Percentiles rank a stretch among this genome's conserved stretches.
Evolutionary conservation across 2,329 filamentous ascomycete species (phyloP).

Genomic region (Hypoxylon rubiginosum): DNA sequence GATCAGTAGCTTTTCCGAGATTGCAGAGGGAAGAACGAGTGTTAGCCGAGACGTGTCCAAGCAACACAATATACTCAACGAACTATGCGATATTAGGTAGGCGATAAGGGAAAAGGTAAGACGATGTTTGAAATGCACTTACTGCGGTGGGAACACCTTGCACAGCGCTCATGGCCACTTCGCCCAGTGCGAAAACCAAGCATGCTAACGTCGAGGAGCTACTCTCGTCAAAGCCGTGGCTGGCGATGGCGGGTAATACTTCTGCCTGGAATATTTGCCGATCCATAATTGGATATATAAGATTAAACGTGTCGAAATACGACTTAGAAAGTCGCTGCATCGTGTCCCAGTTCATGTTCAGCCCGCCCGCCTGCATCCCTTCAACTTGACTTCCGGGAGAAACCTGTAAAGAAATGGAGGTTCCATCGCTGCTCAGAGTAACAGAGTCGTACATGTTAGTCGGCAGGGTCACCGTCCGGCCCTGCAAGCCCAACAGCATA

Average conservation of each 20-base stretch:
- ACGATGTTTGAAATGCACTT: slow-evolving; percentile 16
- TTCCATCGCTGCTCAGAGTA: slow-evolving; percentile 26
- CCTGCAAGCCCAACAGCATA: slow-evolving; percentile 51
- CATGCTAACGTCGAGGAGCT: slow-evolving; percentile 66
- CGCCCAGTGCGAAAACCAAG: slow-evolving; percentile 70
- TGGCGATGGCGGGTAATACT: slow-evolving; percentile 60
- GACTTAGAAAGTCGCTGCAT: slow-evolving; percentile 65
- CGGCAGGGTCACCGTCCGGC: slow-evolving; percentile 29
- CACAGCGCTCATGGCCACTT: slow-evolving; percentile 66
- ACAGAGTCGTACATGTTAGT: slow-evolving; percentile 38
- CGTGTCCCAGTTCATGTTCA: slow-evolving; percentile 60
- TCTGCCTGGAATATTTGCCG: slow-evolving; percentile 66
- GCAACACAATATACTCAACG: background rate
- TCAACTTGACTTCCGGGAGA: slow-evolving; percentile 31
- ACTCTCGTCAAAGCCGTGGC: slow-evolving; percentile 64
- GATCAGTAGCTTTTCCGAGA: slow-evolving; percentile 16
- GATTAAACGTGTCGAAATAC: slow-evolving; percentile 72
- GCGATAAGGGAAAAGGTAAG: background rate
- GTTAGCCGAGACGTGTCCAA: background rate
- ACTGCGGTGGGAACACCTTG: slow-evolving; percentile 61
- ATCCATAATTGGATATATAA: slow-evolving; percentile 70
- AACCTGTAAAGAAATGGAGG: slow-evolving; percentile 33
- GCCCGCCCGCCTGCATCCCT: slow-evolving; percentile 35
- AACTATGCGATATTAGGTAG: slow-evolving; percentile 8
- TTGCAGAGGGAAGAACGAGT: background rate